Evolutionary conservation across 441 rosid species (phyloP).

Genomic region (Isatis lusitanica): DNA sequence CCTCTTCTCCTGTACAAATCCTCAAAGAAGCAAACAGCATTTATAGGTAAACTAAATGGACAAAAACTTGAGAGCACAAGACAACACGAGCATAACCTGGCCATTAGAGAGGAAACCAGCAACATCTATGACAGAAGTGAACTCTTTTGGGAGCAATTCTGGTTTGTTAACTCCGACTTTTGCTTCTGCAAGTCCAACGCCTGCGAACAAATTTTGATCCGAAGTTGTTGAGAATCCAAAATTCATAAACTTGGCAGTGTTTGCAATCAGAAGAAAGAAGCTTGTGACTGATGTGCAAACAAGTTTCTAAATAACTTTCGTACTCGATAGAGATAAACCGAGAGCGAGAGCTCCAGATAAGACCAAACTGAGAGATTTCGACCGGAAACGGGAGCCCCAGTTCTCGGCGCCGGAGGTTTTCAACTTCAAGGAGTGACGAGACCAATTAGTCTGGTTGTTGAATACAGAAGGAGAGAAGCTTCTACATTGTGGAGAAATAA

Average conservation of each 20-base stretch:
- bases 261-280: too few species aligned
- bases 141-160: slow-evolving; percentile 84
- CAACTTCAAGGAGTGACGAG: slow-evolving; percentile 31
- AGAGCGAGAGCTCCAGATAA: slow-evolving; percentile 76
- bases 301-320: slow-evolving; percentile 3
- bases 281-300: too few species aligned
- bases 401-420: slow-evolving; percentile 30
- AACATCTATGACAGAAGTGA: slow-evolving; percentile 79
- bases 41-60: not conserved
- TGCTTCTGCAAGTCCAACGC: slow-evolving; percentile 65
- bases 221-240: not conserved
- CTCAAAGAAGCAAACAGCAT: not conserved
- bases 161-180: slow-evolving; percentile 93
- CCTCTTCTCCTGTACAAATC: slow-evolving; percentile 68
- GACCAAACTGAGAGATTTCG: slow-evolving; percentile 54
- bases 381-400: slow-evolving; percentile 45
- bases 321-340: slow-evolving; percentile 61
- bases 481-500: slow-evolving; percentile 38
- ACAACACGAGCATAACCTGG: slow-evolving; percentile 49
- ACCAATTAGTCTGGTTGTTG: not conserved
- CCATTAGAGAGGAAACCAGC: slow-evolving; percentile 94
- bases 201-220: slow-evolving; percentile 32
- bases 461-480: slow-evolving; percentile 25
- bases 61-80: not conserved
- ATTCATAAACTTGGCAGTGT: too few species aligned